Percentiles rank a stretch among this genome's conserved stretches.
Conservation (phyloP, 257 asterid genomes). For the Anisodus tanguticus region DNA sequence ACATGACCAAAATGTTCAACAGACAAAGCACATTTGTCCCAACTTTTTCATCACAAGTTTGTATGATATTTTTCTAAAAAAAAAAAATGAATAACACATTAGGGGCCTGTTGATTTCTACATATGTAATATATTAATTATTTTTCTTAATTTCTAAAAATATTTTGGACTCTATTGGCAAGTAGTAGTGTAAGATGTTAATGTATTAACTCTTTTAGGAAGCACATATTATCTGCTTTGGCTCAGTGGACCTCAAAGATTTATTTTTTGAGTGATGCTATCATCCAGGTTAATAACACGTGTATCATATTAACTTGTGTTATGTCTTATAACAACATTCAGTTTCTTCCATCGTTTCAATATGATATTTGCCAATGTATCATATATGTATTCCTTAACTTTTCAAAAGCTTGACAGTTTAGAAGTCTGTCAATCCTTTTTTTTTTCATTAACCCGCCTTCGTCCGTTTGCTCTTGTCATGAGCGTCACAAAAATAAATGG, state of each 20-base stretch:
- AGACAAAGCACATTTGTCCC: neutral
- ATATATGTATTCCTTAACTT: neutral
- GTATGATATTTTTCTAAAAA: neutral
- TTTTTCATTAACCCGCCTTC: too few relatives aligned
- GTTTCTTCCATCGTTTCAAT: neutral
- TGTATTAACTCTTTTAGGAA: neutral
- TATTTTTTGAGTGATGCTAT: neutral
- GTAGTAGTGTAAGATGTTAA: neutral
- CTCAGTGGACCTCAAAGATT: fast-evolving
- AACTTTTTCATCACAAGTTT: slow-evolving; percentile 2
- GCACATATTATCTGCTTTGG: neutral
- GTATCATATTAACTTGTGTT: neutral
- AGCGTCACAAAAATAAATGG: too few relatives aligned
- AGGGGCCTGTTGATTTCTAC: neutral
- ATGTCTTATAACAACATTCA: neutral
- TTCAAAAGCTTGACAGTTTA: neutral
- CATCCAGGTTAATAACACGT: neutral
- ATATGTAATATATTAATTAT: too few relatives aligned
- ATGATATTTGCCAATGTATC: neutral
- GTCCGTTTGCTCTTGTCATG: neutral
- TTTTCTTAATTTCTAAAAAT: too few relatives aligned
- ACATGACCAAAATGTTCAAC: neutral
- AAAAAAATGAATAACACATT: neutral
- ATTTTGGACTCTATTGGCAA: neutral
- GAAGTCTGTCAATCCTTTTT: neutral